Evolutionary conservation across 2,329 filamentous ascomycete genomes (phyloP), one percentile per base, ranked within the genome.

Genomic region (Aschersonia sp.): DNA sequence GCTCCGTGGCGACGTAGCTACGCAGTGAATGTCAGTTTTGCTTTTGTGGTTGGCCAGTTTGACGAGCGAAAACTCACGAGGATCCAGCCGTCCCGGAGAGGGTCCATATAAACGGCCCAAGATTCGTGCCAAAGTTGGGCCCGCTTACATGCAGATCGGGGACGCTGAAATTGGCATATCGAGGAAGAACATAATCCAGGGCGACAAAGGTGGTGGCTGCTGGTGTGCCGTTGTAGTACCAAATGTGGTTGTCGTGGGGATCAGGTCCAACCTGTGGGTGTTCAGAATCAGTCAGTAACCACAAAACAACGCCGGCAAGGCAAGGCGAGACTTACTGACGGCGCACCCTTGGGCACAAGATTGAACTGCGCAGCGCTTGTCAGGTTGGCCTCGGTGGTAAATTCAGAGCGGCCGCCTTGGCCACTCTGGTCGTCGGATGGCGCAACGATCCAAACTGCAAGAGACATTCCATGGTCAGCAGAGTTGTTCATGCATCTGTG

Each of bases 141-240:
- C 77, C 76, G 0, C 71, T 65, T 4, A 79, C 57, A 28, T 78
- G 65, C 3, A 79, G 65, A 47, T 80, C 75, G 1, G 73, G 72
- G 2, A 65, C 64, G n/a, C 57, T 63, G 54, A 73, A 68, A 54
- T 70, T 63, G 51, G 65, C 67, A 55, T 67, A 73, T 10, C 56
- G 61, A 1, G 74, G 74, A 12, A 78, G 62, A 6, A 79, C 71
- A 43, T 73, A 76, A 61, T 78, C 74, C 5, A 78, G 65, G 2
- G 69, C 74, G 4, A 79, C 72, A 49, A 77, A 72, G 1, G 72
- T 74, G 53, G 71, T 74, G 0, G 74, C 70, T 0, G 72, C 73
- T 0, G 76, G 73, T 0, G 75, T 80, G 29, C 75, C 75, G 47
- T 78, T 75, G 60, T 78, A 80, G 56, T 79, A 78, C 73, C 73